Evolutionary conservation across 2,329 filamentous ascomycete genomes (phyloP).

Genomic region (Rachicladosporium sp.): DNA sequence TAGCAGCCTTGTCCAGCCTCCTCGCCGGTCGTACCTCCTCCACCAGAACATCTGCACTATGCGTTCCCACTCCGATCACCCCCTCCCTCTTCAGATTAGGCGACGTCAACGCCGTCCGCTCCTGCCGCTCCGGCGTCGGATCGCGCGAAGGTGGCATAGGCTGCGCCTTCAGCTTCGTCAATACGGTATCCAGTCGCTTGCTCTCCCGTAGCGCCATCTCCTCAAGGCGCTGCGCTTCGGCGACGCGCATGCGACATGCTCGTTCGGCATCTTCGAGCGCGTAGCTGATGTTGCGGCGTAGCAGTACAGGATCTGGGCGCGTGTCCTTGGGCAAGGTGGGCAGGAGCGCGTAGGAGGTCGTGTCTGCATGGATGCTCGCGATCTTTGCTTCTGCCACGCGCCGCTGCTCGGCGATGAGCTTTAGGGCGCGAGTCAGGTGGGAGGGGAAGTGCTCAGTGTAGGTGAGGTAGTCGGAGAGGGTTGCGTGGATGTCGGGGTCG

Average conservation of each 20-base stretch:
- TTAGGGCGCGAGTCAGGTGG: conserved; percentile 50
- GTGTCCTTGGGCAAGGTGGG: conserved; percentile 36
- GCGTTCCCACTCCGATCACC: conserved; percentile 12
- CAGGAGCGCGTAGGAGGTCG: conserved; percentile 36
- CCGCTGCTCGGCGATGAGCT: conserved; percentile 45
- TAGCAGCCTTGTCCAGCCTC: conserved; percentile 21
- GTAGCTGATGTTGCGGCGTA: conserved; percentile 46
- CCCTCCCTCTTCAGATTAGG: conserved; percentile 23
- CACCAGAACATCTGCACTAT: conserved; percentile 14
- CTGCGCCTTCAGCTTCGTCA: conserved; percentile 48
- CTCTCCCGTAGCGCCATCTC: conserved; percentile 27
- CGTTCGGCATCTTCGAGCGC: conserved; percentile 27
- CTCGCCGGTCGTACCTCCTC: conserved; percentile 15
- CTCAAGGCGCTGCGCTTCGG: conserved; percentile 22
- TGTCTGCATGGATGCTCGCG: conserved; percentile 35
- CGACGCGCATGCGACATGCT: conserved; percentile 24
- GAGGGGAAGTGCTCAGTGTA: conserved; percentile 59
- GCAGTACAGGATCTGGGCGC: conserved; percentile 38
- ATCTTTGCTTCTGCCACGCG: conserved; percentile 30
- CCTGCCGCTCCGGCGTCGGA: conserved; percentile 35
- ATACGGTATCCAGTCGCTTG: conserved; percentile 46
- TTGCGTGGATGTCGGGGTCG: conserved; percentile 53
- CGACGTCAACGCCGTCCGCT: conserved; percentile 21
- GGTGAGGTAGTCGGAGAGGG: conserved; percentile 55
- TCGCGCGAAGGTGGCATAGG: conserved; percentile 49